Conservation (phyloP, 176 grass and related monocot genomes). For the Oryza nivara region DNA sequence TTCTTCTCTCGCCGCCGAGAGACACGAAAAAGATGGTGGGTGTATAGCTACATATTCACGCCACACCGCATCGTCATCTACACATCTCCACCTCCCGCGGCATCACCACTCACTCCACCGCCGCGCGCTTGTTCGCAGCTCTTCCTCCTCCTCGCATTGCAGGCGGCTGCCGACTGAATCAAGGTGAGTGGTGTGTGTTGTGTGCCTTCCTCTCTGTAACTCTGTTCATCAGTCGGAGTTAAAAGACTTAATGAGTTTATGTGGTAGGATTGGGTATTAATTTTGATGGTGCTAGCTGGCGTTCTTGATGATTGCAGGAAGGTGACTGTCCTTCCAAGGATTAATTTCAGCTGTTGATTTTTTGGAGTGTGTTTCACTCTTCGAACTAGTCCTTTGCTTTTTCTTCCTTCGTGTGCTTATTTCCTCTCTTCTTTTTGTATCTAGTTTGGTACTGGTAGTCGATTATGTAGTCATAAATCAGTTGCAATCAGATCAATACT, state of each 20-base stretch:
- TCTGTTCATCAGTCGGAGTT: neutral
- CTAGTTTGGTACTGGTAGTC: neutral
- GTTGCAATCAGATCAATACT: slow-evolving; percentile 1
- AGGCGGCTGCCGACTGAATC: slow-evolving; percentile 1
- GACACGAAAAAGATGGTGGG: neutral
- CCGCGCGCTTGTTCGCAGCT: neutral
- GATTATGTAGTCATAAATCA: neutral
- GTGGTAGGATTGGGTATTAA: neutral
- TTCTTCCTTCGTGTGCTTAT: neutral
- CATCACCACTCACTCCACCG: neutral
- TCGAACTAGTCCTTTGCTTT: slow-evolving; percentile 26
- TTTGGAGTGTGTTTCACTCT: slow-evolving; percentile 39
- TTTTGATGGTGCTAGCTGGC: neutral
- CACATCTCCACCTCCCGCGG: neutral
- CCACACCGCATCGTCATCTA: slow-evolving; percentile 14
- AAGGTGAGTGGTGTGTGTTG: slow-evolving; percentile 15
- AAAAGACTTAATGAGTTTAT: neutral
- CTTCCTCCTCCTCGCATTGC: slow-evolving; percentile 4
- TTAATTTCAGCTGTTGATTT: slow-evolving; percentile 23
- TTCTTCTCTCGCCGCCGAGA: neutral
- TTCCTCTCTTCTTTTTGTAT: neutral
- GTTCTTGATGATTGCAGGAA: slow-evolving; percentile 10
- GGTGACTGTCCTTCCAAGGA: neutral
- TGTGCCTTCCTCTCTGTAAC: neutral
- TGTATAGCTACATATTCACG: slow-evolving; percentile 36